phyloP scores from a whole-genome alignment of 441 rosid genomes.

The Arabidopsis hybrid region DNA sequence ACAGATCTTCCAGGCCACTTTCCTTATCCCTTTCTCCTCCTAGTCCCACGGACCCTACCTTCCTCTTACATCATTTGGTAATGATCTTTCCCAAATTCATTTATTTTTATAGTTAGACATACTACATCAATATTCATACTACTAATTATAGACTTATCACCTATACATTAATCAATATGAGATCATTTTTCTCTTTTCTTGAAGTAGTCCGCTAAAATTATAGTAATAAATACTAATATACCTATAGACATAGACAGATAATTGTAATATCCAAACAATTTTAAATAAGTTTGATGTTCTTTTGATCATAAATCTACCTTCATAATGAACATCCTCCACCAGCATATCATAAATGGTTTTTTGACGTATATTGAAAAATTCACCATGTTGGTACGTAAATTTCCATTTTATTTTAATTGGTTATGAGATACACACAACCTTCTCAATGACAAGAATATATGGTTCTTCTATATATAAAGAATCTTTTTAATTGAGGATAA shows the following conservation, averaged over 20 bases:
- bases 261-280: not conserved
- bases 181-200: not conserved
- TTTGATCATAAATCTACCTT: not conserved
- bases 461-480: not conserved
- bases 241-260: not conserved
- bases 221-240: not conserved
- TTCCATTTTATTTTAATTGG: no score
- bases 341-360: not conserved
- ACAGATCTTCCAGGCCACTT: slow-evolving; percentile 26
- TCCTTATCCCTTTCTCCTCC: slow-evolving; percentile 12
- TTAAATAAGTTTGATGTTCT: no score
- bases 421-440: not conserved
- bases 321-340: not conserved
- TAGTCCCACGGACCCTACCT: slow-evolving; percentile 28
- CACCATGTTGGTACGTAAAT: no score
- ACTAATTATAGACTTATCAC: not conserved
- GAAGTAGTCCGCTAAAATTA: not conserved
- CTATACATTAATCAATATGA: not conserved
- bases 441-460: not conserved
- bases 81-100: slow-evolving; percentile 4
- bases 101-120: slow-evolving; percentile 15
- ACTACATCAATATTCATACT: slow-evolving; percentile 23
- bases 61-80: not conserved
- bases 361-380: no score
- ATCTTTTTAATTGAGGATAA: no score